A percentile compares a stretch with the other conserved stretches of the same genome.
These are phyloP conservation scores for Zhuliangozyma blackwelliae DNA, from an alignment of 1,139 yeast genomes.

Conservation along the genomic window DNA sequence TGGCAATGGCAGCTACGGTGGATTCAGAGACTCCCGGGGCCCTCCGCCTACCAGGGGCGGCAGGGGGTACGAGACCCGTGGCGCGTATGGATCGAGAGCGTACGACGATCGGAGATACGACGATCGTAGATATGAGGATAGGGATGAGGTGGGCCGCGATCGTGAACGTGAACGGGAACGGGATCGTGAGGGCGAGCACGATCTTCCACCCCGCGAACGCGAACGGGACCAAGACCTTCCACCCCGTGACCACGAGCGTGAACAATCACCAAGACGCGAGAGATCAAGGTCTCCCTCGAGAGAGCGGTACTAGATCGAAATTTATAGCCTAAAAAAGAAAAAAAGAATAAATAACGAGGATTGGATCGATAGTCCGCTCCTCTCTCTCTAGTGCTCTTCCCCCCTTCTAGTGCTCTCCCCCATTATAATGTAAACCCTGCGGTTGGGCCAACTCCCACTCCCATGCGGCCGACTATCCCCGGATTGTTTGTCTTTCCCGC, in stretches of 20 bases:
- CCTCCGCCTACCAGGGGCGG: slow-evolving; percentile 13
- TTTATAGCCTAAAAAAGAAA: too few species aligned
- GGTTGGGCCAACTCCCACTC: not conserved
- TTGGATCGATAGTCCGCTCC: too few species aligned
- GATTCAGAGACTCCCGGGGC: slow-evolving; percentile 16
- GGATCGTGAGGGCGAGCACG: too few species aligned
- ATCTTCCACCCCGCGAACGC: not conserved
- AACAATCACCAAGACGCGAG: slow-evolving; percentile 22
- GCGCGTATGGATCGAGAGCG: slow-evolving; percentile 10
- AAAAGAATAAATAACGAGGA: too few species aligned
- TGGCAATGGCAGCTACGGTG: slow-evolving; percentile 24
- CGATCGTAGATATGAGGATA: slow-evolving; percentile 17
- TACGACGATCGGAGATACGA: slow-evolving; percentile 16
- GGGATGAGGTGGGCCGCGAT: slow-evolving; percentile 14
- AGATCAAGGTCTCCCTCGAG: slow-evolving; percentile 37
- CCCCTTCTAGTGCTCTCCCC: too few species aligned
- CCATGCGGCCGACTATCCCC: slow-evolving; percentile 2
- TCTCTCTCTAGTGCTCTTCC: too few species aligned
- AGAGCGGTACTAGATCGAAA: too few species aligned
- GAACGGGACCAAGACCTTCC: too few species aligned
- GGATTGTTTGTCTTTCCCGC: slow-evolving; percentile 12
- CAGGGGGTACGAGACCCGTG: slow-evolving; percentile 12
- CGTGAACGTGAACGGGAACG: slow-evolving; percentile 7
- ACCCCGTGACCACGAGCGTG: too few species aligned
- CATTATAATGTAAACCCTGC: too few species aligned